Conservation (phyloP, 2,329 filamentous ascomycete species). For the Nemania sp. region DNA sequence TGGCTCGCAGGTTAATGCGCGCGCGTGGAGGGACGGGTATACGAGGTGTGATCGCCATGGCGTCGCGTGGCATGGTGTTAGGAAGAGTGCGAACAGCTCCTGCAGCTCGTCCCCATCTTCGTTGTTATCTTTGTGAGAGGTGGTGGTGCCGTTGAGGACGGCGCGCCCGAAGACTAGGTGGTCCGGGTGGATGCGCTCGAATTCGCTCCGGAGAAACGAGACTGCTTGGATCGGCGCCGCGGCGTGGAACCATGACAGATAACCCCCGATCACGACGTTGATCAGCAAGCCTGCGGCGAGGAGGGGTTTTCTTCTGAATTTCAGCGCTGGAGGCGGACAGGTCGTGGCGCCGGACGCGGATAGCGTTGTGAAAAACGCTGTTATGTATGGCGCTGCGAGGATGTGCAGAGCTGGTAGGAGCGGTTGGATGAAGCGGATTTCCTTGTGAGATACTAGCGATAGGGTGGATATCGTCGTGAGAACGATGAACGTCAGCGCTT, state of each 20-base stretch:
- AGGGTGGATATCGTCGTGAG: conserved; percentile 64
- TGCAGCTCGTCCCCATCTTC: conserved; percentile 33
- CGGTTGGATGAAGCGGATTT: conserved; percentile 95
- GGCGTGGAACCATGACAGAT: conserved; percentile 77
- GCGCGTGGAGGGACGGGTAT: conserved; percentile 72
- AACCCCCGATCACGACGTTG: conserved; percentile 73
- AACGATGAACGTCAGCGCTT: conserved; percentile 61
- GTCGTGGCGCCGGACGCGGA: conserved; percentile 35
- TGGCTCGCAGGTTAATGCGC: conserved; percentile 88
- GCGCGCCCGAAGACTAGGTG: conserved; percentile 39
- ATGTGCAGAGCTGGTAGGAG: conserved; percentile 85
- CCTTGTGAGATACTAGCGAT: conserved; percentile 88
- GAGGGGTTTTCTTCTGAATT: conserved; percentile 57
- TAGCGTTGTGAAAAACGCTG: conserved; percentile 63
- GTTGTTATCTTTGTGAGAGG: conserved; percentile 32
- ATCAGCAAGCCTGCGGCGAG: conserved; percentile 61
- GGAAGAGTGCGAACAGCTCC: conserved; percentile 72
- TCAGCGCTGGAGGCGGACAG: conserved; percentile 34
- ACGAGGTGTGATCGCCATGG: conserved; percentile 91
- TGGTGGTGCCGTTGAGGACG: conserved; percentile 31
- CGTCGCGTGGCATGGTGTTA: conserved; percentile 95
- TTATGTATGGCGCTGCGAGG: conserved; percentile 69
- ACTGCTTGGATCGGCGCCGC: conserved; percentile 77
- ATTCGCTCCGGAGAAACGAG: conserved; percentile 73
- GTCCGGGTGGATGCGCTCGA: conserved; percentile 60